phyloP scores from a whole-genome alignment of 1,139 yeast species.

The Magnusiomyces suaveolens region DNA sequence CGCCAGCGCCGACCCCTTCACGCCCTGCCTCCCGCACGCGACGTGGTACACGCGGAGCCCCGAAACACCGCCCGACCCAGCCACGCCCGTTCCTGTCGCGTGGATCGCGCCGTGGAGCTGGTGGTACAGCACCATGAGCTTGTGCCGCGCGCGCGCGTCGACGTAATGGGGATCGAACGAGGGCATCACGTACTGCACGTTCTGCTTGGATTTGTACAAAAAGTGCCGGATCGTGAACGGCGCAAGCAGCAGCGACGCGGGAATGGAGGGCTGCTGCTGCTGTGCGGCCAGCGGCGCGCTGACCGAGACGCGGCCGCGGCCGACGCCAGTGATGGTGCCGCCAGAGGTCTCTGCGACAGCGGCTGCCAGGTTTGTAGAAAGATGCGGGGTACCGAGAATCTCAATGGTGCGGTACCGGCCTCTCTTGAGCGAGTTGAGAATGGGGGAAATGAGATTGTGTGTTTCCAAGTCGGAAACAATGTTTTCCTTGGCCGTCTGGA shows the following conservation, averaged over 20 bases:
- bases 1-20: constrained; percentile 39
- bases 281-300: background rate
- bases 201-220: constrained; percentile 58
- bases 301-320: background rate
- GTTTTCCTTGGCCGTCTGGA: constrained; percentile 50
- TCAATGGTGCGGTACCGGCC: constrained; percentile 42
- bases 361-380: background rate
- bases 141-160: constrained; percentile 27
- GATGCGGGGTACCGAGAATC: constrained; percentile 34
- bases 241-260: background rate
- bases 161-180: constrained; percentile 27
- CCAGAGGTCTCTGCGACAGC: background rate
- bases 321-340: background rate
- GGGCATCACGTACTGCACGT: constrained; percentile 51
- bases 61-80: constrained; percentile 16
- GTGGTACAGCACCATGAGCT: constrained; percentile 37
- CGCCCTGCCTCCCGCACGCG: constrained; percentile 21
- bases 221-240: constrained; percentile 53
- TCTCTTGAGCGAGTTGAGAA: constrained; percentile 33
- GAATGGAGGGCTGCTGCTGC: background rate
- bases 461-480: constrained; percentile 40
- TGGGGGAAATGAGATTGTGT: constrained; percentile 31
- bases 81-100: constrained; percentile 7
- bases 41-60: constrained; percentile 28
- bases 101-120: constrained; percentile 35